Conservation (phyloP, 805 yeast genomes). For the Ogataea haglerorum region DNA sequence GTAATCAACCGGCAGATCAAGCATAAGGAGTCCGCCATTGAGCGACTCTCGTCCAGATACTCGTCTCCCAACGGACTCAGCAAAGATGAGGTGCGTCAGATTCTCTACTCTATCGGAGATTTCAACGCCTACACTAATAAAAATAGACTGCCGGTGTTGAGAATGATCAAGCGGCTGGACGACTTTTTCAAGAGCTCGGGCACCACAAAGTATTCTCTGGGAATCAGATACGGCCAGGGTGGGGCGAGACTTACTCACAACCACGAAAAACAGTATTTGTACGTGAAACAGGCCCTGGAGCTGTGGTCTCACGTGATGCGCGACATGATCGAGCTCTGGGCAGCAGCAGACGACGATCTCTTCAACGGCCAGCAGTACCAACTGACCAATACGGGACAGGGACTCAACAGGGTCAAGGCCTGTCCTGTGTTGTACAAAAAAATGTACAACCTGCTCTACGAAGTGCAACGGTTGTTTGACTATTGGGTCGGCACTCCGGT, state of each 20-base stretch:
- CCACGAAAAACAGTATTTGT: constrained; percentile 68
- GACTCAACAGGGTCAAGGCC: constrained; percentile 69
- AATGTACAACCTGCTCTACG: constrained; percentile 66
- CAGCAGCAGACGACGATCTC: constrained; percentile 69
- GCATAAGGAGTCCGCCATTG: constrained; percentile 67
- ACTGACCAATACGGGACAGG: constrained; percentile 75
- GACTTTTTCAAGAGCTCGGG: constrained; percentile 38
- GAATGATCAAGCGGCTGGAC: constrained; percentile 56
- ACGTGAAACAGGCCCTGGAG: constrained; percentile 70
- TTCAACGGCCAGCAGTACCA: constrained; percentile 54
- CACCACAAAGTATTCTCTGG: constrained; percentile 42
- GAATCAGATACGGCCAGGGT: constrained; percentile 60
- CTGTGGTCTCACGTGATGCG: constrained; percentile 76
- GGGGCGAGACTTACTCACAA: constrained; percentile 74
- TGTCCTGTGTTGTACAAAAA: constrained; percentile 67
- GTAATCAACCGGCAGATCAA: constrained; percentile 58
- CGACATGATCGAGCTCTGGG: constrained; percentile 77
- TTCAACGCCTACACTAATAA: constrained; percentile 69
- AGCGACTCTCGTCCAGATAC: constrained; percentile 50
- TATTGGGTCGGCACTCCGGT: constrained; percentile 80
- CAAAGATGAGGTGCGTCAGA: constrained; percentile 66
- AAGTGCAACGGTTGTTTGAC: constrained; percentile 59
- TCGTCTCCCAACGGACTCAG: constrained; percentile 38
- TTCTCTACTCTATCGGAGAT: constrained; percentile 75
- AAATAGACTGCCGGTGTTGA: constrained; percentile 62